Conservation (phyloP, 2,329 filamentous ascomycete species). For the Penicillium sp. region DNA sequence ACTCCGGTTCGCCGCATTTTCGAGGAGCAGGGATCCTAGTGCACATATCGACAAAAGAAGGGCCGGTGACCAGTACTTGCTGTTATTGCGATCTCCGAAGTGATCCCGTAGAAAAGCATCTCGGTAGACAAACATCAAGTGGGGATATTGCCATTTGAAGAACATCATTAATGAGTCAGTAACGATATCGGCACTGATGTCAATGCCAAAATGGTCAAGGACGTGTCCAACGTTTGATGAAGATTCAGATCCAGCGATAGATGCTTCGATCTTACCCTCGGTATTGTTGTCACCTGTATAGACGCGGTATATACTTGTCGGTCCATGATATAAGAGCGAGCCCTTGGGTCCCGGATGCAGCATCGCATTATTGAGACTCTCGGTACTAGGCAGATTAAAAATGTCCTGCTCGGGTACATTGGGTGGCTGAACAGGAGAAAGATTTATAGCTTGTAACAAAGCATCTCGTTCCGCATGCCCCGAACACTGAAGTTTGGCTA, state of each 20-base stretch:
- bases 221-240: not conserved
- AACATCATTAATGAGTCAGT: not conserved
- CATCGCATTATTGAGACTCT: too few species aligned
- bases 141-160: slow-evolving; percentile 1
- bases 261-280: not conserved
- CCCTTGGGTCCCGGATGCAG: not conserved
- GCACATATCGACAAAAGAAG: not conserved
- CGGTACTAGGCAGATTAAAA: not conserved
- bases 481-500: not conserved
- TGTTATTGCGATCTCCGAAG: not conserved
- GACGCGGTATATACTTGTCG: not conserved
- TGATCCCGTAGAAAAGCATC: not conserved
- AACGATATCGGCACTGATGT: not conserved
- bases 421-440: too few species aligned
- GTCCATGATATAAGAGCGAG: not conserved
- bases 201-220: not conserved
- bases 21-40: not conserved
- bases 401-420: not conserved
- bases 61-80: not conserved
- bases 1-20: not conserved
- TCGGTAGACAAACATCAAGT: not conserved
- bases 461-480: not conserved
- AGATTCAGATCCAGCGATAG: not conserved
- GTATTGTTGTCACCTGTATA: not conserved
- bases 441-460: too few species aligned